Conservation (phyloP, 164 flowering plant genomes). For the Vitis rupestris region DNA sequence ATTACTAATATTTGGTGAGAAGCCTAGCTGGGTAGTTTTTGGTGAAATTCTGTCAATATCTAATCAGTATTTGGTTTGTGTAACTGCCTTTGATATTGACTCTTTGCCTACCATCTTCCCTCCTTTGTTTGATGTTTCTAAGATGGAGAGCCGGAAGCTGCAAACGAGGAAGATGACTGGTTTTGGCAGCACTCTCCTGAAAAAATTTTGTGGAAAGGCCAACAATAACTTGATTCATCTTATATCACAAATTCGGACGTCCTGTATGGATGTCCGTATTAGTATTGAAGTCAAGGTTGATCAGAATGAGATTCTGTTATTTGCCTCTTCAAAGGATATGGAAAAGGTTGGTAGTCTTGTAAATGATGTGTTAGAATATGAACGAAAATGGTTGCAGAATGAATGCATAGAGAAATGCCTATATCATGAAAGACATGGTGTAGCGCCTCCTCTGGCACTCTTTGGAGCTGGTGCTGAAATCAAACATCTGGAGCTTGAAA, state of each 20-base stretch:
- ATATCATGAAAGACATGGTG: constrained; percentile 53
- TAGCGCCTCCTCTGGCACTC: constrained; percentile 64
- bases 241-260: constrained; percentile 42
- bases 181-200: constrained; percentile 52
- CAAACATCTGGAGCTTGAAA: constrained; percentile 81
- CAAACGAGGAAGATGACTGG: constrained; percentile 48
- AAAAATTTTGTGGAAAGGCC: constrained; percentile 78
- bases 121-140: constrained; percentile 51
- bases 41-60: constrained; percentile 66
- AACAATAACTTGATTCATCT: constrained; percentile 44
- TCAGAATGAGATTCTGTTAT: constrained; percentile 52
- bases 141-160: constrained; percentile 51
- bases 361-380: constrained; percentile 50
- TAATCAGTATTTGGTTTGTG: constrained; percentile 78
- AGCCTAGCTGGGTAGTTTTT: constrained; percentile 90
- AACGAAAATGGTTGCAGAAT: constrained; percentile 54
- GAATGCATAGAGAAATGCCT: constrained; percentile 84
- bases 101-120: constrained; percentile 49
- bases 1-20: constrained; percentile 58
- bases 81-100: constrained; percentile 71
- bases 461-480: constrained; percentile 94
- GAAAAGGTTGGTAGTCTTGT: constrained; percentile 45
- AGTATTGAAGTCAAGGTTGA: constrained; percentile 60
- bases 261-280: constrained; percentile 55
- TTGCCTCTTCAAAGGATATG: constrained; percentile 49